A percentile compares a stretch with the other conserved stretches of the same genome.
phyloP scores from a whole-genome alignment of 805 yeast species.

The Yarrowia deformans region DNA sequence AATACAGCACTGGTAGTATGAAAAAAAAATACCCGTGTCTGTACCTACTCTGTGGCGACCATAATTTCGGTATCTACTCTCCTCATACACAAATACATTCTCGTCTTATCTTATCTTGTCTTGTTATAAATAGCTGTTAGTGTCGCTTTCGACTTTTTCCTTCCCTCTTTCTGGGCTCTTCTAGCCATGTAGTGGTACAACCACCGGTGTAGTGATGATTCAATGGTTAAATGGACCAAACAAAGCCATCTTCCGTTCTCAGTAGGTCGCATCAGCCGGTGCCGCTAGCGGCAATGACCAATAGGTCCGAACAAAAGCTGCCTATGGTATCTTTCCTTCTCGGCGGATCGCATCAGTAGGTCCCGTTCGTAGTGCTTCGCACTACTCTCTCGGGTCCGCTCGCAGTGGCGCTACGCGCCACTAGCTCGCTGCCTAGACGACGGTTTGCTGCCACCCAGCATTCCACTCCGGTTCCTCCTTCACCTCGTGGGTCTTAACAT shows the following conservation, averaged over 20 bases:
- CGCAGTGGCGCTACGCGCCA: neutral
- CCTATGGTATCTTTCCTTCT: neutral
- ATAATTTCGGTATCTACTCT: too few relatives aligned
- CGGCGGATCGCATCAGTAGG: too few relatives aligned
- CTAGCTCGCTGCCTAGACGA: neutral
- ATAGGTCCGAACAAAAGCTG: too few relatives aligned
- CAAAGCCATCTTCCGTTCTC: too few relatives aligned
- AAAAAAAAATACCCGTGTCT: too few relatives aligned
- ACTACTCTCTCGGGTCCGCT: neutral
- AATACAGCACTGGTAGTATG: too few relatives aligned
- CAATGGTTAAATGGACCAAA: too few relatives aligned
- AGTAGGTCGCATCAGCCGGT: too few relatives aligned
- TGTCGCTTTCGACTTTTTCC: conserved; percentile 17
- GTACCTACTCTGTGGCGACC: too few relatives aligned
- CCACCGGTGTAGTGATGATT: too few relatives aligned
- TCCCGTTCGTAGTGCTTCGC: too few relatives aligned
- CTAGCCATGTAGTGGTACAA: neutral
- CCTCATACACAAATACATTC: conserved; percentile 8
- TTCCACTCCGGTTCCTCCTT: conserved; percentile 52
- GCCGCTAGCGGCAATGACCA: too few relatives aligned
- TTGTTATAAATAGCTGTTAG: conserved; percentile 30
- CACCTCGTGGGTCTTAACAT: conserved; percentile 79
- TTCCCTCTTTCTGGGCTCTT: conserved; percentile 1
- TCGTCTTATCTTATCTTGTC: neutral
- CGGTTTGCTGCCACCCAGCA: conserved; percentile 26